Conservation (phyloP, 192 early-diverging fungal genomes). For the Linnemannia hyalina region DNA sequence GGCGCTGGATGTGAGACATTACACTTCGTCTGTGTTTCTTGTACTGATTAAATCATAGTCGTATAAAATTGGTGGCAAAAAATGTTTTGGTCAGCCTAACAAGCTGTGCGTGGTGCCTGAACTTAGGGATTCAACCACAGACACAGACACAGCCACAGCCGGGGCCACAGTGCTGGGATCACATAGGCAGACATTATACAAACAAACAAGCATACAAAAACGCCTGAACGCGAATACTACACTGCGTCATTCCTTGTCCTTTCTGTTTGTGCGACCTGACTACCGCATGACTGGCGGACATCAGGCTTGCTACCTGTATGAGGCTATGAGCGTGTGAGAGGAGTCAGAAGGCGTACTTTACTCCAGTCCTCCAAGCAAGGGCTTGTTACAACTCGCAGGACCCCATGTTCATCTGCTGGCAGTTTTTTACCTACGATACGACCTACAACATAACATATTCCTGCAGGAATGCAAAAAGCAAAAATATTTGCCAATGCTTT, state of each 20-base stretch:
- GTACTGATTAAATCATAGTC: neutral
- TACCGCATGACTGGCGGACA: neutral
- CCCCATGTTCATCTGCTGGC: neutral
- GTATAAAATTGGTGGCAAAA: slow-evolving; percentile 2
- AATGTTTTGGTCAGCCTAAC: neutral
- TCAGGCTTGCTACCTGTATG: neutral
- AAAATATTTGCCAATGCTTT: neutral
- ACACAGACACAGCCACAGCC: no score
- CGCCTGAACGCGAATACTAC: neutral
- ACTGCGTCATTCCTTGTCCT: neutral
- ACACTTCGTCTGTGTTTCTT: neutral
- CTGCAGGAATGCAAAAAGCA: no score
- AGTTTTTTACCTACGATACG: neutral
- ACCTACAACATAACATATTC: neutral
- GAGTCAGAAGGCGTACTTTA: neutral
- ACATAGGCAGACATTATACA: no score
- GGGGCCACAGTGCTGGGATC: no score
- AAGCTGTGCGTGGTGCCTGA: neutral
- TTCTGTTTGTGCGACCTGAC: slow-evolving; percentile 5
- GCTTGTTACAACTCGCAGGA: neutral
- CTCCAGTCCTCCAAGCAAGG: no score
- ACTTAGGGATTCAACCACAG: no score
- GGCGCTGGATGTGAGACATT: neutral
- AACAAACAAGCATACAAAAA: no score
- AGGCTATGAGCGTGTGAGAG: neutral